Percentiles rank a stretch among this genome's conserved stretches.
Conservation (phyloP, 805 yeast species). For the Jamesozyma lodderae region DNA sequence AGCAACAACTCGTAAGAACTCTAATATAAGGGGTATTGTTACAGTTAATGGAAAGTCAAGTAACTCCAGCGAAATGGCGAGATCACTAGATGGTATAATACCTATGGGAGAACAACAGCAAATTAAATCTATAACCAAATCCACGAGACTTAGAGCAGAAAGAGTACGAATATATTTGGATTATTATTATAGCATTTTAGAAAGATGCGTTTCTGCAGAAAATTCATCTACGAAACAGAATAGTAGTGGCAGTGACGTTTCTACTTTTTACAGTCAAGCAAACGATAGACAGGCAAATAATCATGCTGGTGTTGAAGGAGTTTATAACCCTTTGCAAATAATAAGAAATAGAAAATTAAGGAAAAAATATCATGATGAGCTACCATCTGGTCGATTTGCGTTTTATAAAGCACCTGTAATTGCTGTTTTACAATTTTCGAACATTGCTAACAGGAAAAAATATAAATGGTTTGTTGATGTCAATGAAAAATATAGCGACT, state of each 20-base stretch:
- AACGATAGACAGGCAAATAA: background rate
- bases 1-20: background rate
- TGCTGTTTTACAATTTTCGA: conserved; percentile 46
- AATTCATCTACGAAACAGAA: background rate
- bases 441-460: conserved; percentile 32
- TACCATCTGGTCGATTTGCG: conserved; percentile 35
- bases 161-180: conserved; percentile 33
- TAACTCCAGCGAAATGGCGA: background rate
- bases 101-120: conserved; percentile 2
- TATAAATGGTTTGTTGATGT: conserved; percentile 59
- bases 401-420: conserved; percentile 50
- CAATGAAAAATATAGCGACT: conserved; percentile 48
- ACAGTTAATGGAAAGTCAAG: background rate
- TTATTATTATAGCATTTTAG: conserved; percentile 41
- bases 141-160: conserved; percentile 25
- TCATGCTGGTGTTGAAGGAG: conserved; percentile 50
- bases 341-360: conserved; percentile 61
- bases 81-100: background rate
- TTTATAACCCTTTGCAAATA: conserved; percentile 76
- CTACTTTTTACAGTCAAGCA: background rate
- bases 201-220: conserved; percentile 31
- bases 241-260: background rate
- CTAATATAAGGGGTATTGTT: background rate
- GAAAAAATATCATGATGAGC: conserved; percentile 35
- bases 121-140: conserved; percentile 9